phyloP scores from a whole-genome alignment of 371 early-diverging fungal genomes.

The Rhizopus delemar region DNA sequence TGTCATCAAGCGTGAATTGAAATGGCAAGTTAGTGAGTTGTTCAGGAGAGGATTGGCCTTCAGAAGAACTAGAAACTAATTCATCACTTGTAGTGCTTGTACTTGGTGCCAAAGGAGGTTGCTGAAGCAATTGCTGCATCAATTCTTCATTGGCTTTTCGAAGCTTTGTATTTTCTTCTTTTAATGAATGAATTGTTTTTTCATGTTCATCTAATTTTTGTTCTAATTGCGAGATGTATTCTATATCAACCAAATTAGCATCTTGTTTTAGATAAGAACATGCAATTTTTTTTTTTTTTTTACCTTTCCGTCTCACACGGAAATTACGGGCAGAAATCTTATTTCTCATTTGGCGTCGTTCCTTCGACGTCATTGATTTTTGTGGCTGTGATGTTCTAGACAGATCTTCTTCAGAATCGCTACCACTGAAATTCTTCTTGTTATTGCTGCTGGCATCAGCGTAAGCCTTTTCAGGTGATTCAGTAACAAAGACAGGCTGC shows the following conservation, averaged over 20 bases:
- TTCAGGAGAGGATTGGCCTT: slow-evolving; percentile 22
- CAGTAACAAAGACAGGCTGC: slow-evolving; percentile 28
- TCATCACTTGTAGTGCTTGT: slow-evolving; percentile 11
- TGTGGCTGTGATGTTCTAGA: slow-evolving; percentile 5
- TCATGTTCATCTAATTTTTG: slow-evolving; percentile 40
- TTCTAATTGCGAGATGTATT: slow-evolving; percentile 75
- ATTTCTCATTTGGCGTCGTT: slow-evolving; percentile 84
- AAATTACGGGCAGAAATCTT: slow-evolving; percentile 89
- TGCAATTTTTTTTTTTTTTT: not conserved
- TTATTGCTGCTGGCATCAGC: slow-evolving; percentile 3
- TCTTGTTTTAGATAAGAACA: not conserved
- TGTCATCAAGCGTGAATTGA: slow-evolving; percentile 20
- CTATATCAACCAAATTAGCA: slow-evolving; percentile 17
- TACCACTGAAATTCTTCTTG: slow-evolving; percentile 15
- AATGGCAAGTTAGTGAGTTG: slow-evolving; percentile 4
- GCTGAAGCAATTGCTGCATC: slow-evolving; percentile 15
- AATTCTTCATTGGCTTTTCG: slow-evolving; percentile 20
- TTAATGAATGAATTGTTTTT: slow-evolving; percentile 12
- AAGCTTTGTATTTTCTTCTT: slow-evolving; percentile 24
- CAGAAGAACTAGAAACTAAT: slow-evolving; percentile 4
- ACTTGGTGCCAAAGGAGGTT: slow-evolving; percentile 48
- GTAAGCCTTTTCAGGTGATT: slow-evolving; percentile 22
- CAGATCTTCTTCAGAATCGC: slow-evolving; percentile 24
- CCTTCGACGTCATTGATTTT: slow-evolving; percentile 71
- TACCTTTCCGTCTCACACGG: slow-evolving; percentile 84